Base-by-base conservation (phyloP, 2,329 filamentous ascomycete genomes). In the Tolypocladium amazonense region DNA sequence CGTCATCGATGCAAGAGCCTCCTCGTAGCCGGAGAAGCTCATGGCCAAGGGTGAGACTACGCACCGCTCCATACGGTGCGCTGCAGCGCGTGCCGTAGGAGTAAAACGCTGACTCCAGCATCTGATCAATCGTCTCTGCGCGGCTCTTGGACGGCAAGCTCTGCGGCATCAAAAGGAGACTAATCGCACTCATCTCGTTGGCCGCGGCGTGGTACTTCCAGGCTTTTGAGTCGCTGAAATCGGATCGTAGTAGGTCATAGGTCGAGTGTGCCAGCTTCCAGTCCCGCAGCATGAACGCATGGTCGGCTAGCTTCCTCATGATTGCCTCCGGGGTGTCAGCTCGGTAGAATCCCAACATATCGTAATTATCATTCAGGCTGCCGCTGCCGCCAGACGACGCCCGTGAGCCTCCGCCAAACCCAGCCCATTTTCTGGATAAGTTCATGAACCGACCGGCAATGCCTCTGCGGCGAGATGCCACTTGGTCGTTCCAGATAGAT, bases 401-500 rank as follows among this genome's bases (percentile, higher is more conserved):
- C 55, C 88, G 84, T 25, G 84, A 84, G 56, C 81, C 79, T 53
- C 82, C 79, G 38, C 91, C 90, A 67, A 97, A 96, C 1, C 87
- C 86, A 9, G 89, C 84, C 86, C 91, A 97, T 65, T 92, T 88
- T 69, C 94, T 92, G 0, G 92, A 96, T 60, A 99, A 79, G 12
- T 89, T 96, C 80, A 96, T 92, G 73, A 99, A 93, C n/a, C 92
- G 86, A 14, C 95, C 95, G 59, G 89, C 89, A 56, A 99, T 81
- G 18, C 95, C 95, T 68, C 91, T 87, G 60, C 95, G 83, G 61
- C 90, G 84, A 15, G 95, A 97, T 20, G 93, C 92, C 33, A 97
- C 89, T 72, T 97, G 93, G 68, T 99, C 94, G 69, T 99, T 99
- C 95, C 94, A 99, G 6, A 92, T 81, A 7, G 91, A 88, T 14